Conservation (phyloP, 2,329 filamentous ascomycete genomes). For the Trichoderma simmonsii region DNA sequence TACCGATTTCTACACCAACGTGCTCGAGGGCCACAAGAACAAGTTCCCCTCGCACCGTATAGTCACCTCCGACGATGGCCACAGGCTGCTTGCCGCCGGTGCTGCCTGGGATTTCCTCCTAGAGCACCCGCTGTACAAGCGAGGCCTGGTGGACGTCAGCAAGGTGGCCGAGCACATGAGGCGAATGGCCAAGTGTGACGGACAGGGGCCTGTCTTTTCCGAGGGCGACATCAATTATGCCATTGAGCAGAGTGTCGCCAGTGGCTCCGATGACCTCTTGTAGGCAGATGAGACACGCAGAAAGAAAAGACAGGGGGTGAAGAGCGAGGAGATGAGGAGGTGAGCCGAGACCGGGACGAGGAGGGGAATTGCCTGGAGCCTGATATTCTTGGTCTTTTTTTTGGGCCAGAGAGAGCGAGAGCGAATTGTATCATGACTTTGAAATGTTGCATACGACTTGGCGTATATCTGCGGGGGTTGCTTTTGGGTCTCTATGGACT, state of each 20-base stretch:
- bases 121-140: constrained; percentile 70
- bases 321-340: neutral
- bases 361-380: neutral
- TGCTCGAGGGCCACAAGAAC: constrained; percentile 60
- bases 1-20: constrained; percentile 65
- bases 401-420: constrained; percentile 1
- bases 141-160: constrained; percentile 75
- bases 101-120: constrained; percentile 91
- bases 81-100: constrained; percentile 68
- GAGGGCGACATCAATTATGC: constrained; percentile 70
- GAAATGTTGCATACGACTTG: constrained; percentile 8
- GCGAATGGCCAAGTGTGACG: constrained; percentile 74
- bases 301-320: neutral
- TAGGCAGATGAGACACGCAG: neutral
- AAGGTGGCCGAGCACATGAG: constrained; percentile 78
- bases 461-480: constrained; percentile 12
- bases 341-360: neutral
- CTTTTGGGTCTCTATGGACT: constrained; percentile 1
- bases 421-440: constrained; percentile 7
- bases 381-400: constrained; percentile 1
- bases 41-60: constrained; percentile 67
- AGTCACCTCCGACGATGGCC: constrained; percentile 61
- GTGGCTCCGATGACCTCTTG: constrained; percentile 72
- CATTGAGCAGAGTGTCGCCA: constrained; percentile 74
- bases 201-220: constrained; percentile 82